phyloP scores from a whole-genome alignment of 352 stramenopile genomes.

The Globisporangium canariense region DNA sequence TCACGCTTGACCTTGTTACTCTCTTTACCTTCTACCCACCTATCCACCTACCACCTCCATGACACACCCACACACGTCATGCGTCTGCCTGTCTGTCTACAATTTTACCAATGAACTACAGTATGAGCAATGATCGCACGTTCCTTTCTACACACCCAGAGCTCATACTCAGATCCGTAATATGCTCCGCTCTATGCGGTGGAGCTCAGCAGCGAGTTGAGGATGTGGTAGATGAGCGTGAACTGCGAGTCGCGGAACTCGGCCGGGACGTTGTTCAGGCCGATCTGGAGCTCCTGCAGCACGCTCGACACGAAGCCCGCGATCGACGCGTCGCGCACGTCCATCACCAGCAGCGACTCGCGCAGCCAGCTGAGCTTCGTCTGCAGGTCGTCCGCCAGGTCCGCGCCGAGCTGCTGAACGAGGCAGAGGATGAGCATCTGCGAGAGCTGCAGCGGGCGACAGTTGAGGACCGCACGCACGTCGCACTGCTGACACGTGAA shows the following conservation, averaged over 20 bases:
- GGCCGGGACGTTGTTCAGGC: slow-evolving; percentile 52
- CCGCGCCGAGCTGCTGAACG: slow-evolving; percentile 77
- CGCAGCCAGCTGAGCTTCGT: slow-evolving; percentile 77
- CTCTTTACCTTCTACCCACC: slow-evolving; percentile 3
- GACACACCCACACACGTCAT: not conserved
- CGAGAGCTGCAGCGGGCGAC: slow-evolving; percentile 66
- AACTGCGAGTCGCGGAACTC: slow-evolving; percentile 78
- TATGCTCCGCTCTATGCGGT: slow-evolving; percentile 6
- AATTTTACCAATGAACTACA: not conserved
- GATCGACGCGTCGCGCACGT: slow-evolving; percentile 68
- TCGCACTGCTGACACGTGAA: slow-evolving; percentile 74
- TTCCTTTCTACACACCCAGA: not conserved
- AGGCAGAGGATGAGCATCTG: slow-evolving; percentile 85
- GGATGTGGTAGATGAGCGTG: slow-evolving; percentile 78
- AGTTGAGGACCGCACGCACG: slow-evolving; percentile 53
- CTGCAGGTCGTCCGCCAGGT: slow-evolving; percentile 57
- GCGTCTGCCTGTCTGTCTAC: not conserved
- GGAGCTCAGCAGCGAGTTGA: slow-evolving; percentile 84
- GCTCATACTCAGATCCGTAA: not conserved
- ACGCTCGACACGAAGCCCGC: slow-evolving; percentile 74
- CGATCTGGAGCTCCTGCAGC: slow-evolving; percentile 68
- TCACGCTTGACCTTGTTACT: not conserved
- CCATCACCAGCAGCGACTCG: slow-evolving; percentile 81
- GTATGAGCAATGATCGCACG: not conserved
- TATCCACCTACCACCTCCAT: not conserved